Evolutionary conservation across 768 basidiomycete genomes (phyloP).

Genomic region (Leccinum imitatum): DNA sequence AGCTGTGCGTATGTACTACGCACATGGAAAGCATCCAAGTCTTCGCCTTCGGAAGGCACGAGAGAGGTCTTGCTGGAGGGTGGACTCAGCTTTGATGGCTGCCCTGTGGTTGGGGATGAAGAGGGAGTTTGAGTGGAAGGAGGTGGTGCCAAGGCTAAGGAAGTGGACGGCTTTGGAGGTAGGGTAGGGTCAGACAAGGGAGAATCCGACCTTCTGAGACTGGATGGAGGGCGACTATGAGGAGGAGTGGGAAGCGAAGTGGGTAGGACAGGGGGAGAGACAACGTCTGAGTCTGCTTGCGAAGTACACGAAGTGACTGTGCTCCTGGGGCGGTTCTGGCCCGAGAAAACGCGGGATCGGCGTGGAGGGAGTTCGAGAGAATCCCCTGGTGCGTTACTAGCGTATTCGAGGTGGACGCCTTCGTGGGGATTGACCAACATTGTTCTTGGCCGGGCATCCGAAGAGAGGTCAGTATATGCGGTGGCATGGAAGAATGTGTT

Average conservation of each 20-base stretch:
- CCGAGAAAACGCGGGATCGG: constrained; percentile 22
- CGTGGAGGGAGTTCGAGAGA: constrained; percentile 28
- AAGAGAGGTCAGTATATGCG: constrained; percentile 30
- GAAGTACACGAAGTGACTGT: constrained; percentile 30
- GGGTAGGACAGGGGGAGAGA: constrained; percentile 17
- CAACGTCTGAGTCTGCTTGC: constrained; percentile 18
- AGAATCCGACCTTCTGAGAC: constrained; percentile 22
- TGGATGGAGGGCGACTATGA: constrained; percentile 30
- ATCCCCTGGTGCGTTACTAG: constrained; percentile 17
- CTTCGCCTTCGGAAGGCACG: constrained; percentile 75
- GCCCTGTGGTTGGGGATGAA: constrained; percentile 26
- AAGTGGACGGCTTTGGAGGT: constrained; percentile 18
- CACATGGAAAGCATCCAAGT: constrained; percentile 79
- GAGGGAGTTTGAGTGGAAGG: constrained; percentile 40
- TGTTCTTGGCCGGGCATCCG: constrained; percentile 23
- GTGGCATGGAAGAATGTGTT: constrained; percentile 34
- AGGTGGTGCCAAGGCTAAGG: constrained; percentile 24
- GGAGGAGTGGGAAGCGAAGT: constrained; percentile 29
- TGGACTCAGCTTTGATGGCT: constrained; percentile 31
- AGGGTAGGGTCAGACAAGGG: constrained; percentile 24
- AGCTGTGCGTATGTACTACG: constrained; percentile 86
- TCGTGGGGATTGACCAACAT: constrained; percentile 25
- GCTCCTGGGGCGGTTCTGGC: constrained; percentile 23
- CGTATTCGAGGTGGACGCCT: constrained; percentile 16
- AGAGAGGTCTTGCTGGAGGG: constrained; percentile 58